Base-by-base conservation (phyloP, 306 rosid species). In the Dalbergia cochinchinensis region DNA sequence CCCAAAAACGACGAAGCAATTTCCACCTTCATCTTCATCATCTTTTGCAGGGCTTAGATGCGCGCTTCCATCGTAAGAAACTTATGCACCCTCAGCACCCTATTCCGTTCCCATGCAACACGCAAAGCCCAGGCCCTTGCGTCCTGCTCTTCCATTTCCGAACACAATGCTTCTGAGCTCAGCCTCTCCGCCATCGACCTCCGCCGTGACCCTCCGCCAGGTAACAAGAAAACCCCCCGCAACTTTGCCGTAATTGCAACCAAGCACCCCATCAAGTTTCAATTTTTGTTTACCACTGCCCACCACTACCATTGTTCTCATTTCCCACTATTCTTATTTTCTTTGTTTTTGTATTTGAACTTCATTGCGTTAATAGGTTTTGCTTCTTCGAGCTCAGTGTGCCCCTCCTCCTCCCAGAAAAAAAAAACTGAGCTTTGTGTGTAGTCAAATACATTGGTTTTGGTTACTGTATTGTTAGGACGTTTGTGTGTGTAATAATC, bases 21-120 rank as follows among this genome's bases (percentile, higher is more conserved):
- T 7, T 12, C 60, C 48, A 19, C 5, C 4, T 15, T 26, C 19
- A 41, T 62, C 69, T 71, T 59, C 26, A 53, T 41, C 48, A 37
- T 37, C 44, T 55, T 12, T 65, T 44, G 31, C 48, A 31, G 62
- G 71, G 69, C 66, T 78, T 72, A 78, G 72, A 83, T 83, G 86
- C 80, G 73, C 33, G 77, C 79, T 53, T 31, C 77, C 64, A 58
- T 61, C 10, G 48, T 12, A n/a, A 83, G 86, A 66, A 72, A 78
- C 19, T 71, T 83, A 65, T 83, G 80, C 76, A 78, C 86, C 41
- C 86, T 83, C 80, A 73, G 80, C 80, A 0, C 33, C 35, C 5
- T n/a, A 1, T n/a, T 72, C 22, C 80, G 66, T 64, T 12, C 66
- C 5, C 59, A 58, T 12, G 31, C 58, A 58, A 3, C 19, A 18